phyloP scores from a whole-genome alignment of 2,329 filamentous ascomycete species.

The Blastomyces gilchristii region DNA sequence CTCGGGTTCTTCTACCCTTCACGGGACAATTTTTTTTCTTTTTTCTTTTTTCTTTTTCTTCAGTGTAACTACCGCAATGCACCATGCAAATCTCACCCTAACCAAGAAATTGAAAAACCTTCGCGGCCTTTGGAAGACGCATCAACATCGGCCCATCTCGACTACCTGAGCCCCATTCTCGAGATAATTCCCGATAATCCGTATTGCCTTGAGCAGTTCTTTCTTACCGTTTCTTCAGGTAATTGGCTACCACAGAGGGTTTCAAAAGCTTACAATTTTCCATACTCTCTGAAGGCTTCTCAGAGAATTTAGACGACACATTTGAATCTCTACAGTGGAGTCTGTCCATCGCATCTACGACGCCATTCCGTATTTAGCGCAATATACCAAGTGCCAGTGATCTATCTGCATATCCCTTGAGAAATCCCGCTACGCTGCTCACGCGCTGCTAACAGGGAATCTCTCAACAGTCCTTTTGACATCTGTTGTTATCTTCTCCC shows the following conservation, averaged over 20 bases:
- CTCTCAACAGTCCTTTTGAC: neutral
- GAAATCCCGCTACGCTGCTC: neutral
- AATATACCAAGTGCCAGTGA: neutral
- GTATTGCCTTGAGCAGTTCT: neutral
- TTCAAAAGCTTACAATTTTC: neutral
- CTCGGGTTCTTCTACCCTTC: neutral
- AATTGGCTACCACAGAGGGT: neutral
- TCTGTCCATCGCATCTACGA: neutral
- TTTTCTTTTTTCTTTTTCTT: neutral
- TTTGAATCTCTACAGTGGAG: neutral
- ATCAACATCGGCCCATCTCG: neutral
- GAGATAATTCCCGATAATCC: neutral
- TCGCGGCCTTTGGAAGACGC: slow-evolving; percentile 1
- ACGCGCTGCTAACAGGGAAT: neutral
- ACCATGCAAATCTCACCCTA: slow-evolving; percentile 4
- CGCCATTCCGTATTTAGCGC: neutral
- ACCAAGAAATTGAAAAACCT: neutral
- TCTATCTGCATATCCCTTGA: neutral
- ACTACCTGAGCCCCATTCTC: neutral
- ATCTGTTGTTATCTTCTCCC: neutral
- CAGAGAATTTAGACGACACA: neutral
- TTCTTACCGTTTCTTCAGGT: neutral
- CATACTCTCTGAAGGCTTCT: neutral
- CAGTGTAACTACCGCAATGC: neutral
- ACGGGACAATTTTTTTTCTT: neutral